Evolutionary conservation across 106 monocot species (phyloP), one percentile per base, ranked within the genome.

Genomic region (Apostasia ramifera): DNA sequence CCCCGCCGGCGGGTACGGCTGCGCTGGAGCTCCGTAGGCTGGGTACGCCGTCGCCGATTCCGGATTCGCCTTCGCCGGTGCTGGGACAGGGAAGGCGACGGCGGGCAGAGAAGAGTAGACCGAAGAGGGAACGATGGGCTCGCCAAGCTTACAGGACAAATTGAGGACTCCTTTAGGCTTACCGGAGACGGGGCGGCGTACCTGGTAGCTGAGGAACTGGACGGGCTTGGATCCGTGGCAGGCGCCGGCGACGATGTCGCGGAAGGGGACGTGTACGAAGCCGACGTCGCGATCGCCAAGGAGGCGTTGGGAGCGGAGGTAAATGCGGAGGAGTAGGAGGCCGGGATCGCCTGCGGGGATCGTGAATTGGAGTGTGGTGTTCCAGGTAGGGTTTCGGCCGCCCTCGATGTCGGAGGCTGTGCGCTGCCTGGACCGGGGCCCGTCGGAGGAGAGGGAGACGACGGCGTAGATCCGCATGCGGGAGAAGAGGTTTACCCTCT

Each of bases 281-380:
- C 92, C 88, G 65, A 92, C 72, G 55, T 85, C 72, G 53, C 82
- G 85, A 71, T 92, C 88, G 41, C 84, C 80, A 45, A 85, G 63
- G 71, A 70, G 67, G 53, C 85, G 71, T 12, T 83, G 79, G 43
- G 82, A 42, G 66, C 83, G 79, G 76, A 88, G 78, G 49, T 64
- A 38, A 69, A 85, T n/a, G 50, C 50, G 67, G 72, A 83, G 70
- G 40, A 61, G 38, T 47, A 62, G 52, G 73, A 58, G 12, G 49
- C 26, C 52, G 59, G 40, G 5, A 44, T 61, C 69, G 55, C 39
- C 66, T 37, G 74, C 60, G 47, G 81, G 77, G 66, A 92, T 13
- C 47, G 61, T 2, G 73, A 92, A 75, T 40, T 74, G 77, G 66
- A 86, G 57, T 12, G 73, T 49, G 8, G 73, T 14, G 66, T 83